phyloP scores from a whole-genome alignment of 306 rosid genomes.

The Gastrolobium bilobum region DNA sequence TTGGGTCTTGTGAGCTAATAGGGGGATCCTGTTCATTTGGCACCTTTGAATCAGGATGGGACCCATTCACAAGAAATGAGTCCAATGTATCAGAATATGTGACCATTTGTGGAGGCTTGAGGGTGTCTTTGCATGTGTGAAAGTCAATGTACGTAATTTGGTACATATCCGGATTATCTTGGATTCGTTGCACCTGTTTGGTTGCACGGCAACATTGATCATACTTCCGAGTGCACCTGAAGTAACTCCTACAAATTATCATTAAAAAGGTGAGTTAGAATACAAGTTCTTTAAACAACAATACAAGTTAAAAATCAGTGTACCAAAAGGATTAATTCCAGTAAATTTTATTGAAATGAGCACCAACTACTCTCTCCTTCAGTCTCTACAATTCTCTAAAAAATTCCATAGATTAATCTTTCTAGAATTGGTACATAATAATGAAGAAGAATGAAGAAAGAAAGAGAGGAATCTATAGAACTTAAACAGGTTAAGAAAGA shows the following conservation, averaged over 20 bases:
- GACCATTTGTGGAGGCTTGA: conserved; percentile 59
- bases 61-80: conserved; percentile 35
- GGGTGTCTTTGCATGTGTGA: conserved; percentile 71
- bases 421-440: too few species aligned
- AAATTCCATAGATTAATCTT: too few species aligned
- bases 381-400: too few species aligned
- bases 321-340: neutral
- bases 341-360: too few species aligned
- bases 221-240: conserved; percentile 72
- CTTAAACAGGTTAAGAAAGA: too few species aligned
- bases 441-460: too few species aligned
- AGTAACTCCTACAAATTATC: conserved; percentile 73
- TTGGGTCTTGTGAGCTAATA: neutral
- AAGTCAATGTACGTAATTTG: conserved; percentile 72
- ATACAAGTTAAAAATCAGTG: neutral
- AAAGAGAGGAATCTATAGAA: too few species aligned
- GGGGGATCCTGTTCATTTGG: conserved; percentile 16
- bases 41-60: conserved; percentile 39
- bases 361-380: too few species aligned
- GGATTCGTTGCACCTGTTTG: conserved; percentile 71
- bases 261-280: neutral
- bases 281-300: neutral
- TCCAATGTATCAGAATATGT: conserved; percentile 44
- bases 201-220: conserved; percentile 76
- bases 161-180: conserved; percentile 60